Evolutionary conservation across 2,329 filamentous ascomycete genomes (phyloP).

Genomic region (Apiospora koreana): DNA sequence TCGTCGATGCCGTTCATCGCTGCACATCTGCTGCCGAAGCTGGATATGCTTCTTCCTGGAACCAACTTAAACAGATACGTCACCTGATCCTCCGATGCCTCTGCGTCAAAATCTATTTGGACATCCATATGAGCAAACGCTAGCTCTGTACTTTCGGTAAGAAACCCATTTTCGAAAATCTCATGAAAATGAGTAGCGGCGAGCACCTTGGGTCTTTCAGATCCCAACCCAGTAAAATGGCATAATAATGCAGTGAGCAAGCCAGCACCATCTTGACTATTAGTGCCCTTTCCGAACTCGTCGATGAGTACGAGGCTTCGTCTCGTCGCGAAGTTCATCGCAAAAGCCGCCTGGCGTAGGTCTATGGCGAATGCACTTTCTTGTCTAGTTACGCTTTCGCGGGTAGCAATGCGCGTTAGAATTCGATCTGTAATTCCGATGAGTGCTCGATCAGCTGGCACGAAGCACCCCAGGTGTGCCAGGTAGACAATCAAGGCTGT

Average conservation of each 20-base stretch:
- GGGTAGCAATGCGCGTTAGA: constrained; percentile 78
- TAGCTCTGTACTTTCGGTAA: constrained; percentile 52
- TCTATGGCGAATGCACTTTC: constrained; percentile 74
- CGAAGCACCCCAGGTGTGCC: constrained; percentile 89
- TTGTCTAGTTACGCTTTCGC: constrained; percentile 59
- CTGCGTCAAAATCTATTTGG: constrained; percentile 53
- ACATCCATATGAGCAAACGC: constrained; percentile 74
- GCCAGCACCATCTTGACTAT: constrained; percentile 57
- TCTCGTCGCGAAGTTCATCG: constrained; percentile 71
- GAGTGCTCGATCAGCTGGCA: constrained; percentile 74
- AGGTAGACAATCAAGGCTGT: constrained; percentile 88
- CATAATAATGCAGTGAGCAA: constrained; percentile 58
- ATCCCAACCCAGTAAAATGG: constrained; percentile 51
- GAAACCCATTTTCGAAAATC: constrained; percentile 66
- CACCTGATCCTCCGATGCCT: constrained; percentile 60
- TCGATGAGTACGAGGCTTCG: constrained; percentile 86
- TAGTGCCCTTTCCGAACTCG: constrained; percentile 77
- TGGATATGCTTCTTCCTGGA: constrained; percentile 71
- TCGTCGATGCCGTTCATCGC: constrained; percentile 80
- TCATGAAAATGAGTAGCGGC: constrained; percentile 69
- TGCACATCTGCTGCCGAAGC: constrained; percentile 85
- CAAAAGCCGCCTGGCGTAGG: constrained; percentile 80
- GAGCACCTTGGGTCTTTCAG: constrained; percentile 56
- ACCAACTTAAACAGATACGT: constrained; percentile 74
- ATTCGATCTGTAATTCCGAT: constrained; percentile 94